Base-by-base conservation (phyloP, 1,139 yeast species). In the Scheffersomyces parashehatae region DNA sequence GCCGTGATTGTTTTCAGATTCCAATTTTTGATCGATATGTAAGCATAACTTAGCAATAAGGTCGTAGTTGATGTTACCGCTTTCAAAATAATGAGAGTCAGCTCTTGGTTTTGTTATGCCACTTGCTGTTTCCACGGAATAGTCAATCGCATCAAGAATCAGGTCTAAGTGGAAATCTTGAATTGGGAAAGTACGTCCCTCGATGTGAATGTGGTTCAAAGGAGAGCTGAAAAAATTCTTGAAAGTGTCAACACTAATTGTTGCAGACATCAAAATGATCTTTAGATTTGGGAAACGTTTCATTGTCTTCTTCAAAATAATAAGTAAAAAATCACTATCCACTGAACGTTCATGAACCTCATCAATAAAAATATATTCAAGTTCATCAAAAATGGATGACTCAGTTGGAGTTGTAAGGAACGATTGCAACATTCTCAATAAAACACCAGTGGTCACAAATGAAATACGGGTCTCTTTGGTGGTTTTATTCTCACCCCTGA, bases 301-400 rank as follows among this genome's bases (percentile, higher is more conserved):
- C 51, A 79, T 53, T 10, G 88, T 65, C 36, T 77, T 76, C 56
- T 88, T 89, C 50, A 93, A 70, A 41, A 91, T 76, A 40, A 90
- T 88, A 39, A 93, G 73, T 41, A 93, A 71, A 48, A 91, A 83
- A 62, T 93, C 98, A 48, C 95, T 83, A 56, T 93, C 98, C 40
- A 93, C 81, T 0, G 97, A 89, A 51, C 98, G 71, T 65, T 93
- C 99, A 59, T 93, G 99, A 11, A 93, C 98, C 65, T 93, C 99
- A 70, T 93, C 99, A 39, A 93, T 82, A 36, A 93, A 82, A 24
- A 91, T 77, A 54, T 85, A 88, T 13, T 80, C 79, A 35, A 85
- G 65, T 43, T 79, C 70, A n/a, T 77, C 73, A 44, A 89, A 73
- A 38, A 82, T 68, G 1, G 67, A 57, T 12, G 53, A 47, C 3